Evolutionary conservation across 2,329 filamentous ascomycete genomes (phyloP).

Genomic region (Aspergillus viridinutans): DNA sequence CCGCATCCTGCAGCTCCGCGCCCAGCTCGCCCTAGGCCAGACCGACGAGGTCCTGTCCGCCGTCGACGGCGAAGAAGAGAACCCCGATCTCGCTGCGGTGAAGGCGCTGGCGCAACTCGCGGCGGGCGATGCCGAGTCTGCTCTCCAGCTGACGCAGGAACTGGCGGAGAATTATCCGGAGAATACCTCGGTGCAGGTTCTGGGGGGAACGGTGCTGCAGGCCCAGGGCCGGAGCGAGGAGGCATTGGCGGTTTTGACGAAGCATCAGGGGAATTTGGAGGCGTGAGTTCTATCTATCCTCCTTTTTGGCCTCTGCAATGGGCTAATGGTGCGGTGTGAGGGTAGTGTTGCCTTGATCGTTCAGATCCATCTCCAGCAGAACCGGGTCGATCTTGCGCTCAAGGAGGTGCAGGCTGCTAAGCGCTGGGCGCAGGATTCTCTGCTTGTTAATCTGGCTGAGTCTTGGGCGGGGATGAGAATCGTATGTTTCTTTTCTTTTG

Average conservation of each 20-base stretch:
- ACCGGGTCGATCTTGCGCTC: conserved; percentile 81
- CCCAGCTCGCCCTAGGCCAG: conserved; percentile 78
- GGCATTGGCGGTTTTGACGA: conserved; percentile 71
- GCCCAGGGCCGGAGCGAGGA: conserved; percentile 77
- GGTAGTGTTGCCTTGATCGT: conserved; percentile 74
- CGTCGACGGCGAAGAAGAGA: conserved; percentile 58
- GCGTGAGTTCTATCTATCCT: conserved; percentile 54
- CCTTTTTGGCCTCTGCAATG: background rate
- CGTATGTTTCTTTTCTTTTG: conserved; percentile 51
- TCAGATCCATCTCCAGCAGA: conserved; percentile 89
- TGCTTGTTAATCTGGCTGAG: conserved; percentile 91
- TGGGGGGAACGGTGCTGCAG: conserved; percentile 78
- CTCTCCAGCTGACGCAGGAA: conserved; percentile 60
- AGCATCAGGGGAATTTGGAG: conserved; percentile 77
- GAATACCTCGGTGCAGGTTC: conserved; percentile 74
- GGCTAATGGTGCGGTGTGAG: conserved; percentile 8
- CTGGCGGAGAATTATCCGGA: conserved; percentile 65
- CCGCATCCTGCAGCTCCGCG: conserved; percentile 72
- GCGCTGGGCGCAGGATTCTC: conserved; percentile 90
- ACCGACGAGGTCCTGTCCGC: conserved; percentile 67
- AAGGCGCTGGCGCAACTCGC: conserved; percentile 67
- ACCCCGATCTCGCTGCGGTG: conserved; percentile 72
- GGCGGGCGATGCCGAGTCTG: conserved; percentile 58
- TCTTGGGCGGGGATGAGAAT: conserved; percentile 88
- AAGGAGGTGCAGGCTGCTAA: conserved; percentile 85